Base-by-base conservation (phyloP, 2,329 filamentous ascomycete genomes). In the Sporothrix phasma region DNA sequence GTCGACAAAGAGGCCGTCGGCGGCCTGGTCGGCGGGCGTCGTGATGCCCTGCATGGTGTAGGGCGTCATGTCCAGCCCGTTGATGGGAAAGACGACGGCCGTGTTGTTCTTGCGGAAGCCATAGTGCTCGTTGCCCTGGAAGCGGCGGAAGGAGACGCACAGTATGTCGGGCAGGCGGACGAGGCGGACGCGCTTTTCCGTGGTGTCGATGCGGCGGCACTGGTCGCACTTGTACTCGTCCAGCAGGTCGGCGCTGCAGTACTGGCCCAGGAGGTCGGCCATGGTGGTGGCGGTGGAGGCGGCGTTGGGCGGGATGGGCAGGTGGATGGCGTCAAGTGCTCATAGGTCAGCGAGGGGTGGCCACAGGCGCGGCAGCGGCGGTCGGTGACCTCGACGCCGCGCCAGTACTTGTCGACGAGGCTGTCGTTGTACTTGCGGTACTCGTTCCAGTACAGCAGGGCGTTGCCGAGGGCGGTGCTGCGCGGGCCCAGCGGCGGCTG, bases 391-490 rank as follows among this genome's bases (percentile, higher is more conserved):
- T 89, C 88, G 69, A 93, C 83, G 2, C 88, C 88, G 4, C 88
- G 89, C 78, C 93, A 96, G 69, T 93, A 84, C 47, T 84, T 84
- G 66, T 90, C 89, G 64, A 96, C 83, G 64, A 90, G 85, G n/a
- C 88, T 92, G 68, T 82, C 79, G 71, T 91, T 89, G 54, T 83
- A 81, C 67, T 86, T 83, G 43, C 81, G 81, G 72, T 92, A 89
- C 17, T 84, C 81, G 22, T 79, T 76, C 92, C 92, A 96, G 74
- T 90, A 90, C 41, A 87, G 84, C 62, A 80, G 80, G 0, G 88
- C 86, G n/a, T 87, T 88, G 63, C 86, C 71, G 11, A 80, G 60
- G 17, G 69, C 63, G 15, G 67, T 69, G 61, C 64, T 66, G 66
- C 24, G 75, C 69, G 15, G 73, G 72, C 63, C 68, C 64, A 65